Conservation (phyloP, 2,329 filamentous ascomycete genomes). For the Geosmithia flava region DNA sequence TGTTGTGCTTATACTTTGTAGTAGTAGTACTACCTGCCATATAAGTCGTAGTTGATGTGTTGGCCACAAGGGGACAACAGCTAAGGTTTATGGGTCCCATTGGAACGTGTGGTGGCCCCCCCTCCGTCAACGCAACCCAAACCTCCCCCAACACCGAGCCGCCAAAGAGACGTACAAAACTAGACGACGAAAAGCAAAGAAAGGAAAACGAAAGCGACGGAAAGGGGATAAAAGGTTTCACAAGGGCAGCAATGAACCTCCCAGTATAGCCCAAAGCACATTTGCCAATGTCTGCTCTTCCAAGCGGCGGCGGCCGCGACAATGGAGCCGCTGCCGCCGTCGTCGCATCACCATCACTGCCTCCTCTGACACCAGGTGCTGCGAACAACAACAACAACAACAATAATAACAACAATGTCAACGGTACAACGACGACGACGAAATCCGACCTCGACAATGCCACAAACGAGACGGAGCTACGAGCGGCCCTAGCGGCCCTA, state of each 20-base stretch:
- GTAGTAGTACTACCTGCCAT: not conserved
- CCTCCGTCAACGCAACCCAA: not conserved
- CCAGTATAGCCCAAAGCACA: constrained; percentile 13
- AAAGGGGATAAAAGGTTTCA: not conserved
- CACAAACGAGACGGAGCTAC: constrained; percentile 66
- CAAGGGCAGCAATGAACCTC: constrained; percentile 29
- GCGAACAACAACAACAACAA: not conserved
- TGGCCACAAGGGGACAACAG: not conserved
- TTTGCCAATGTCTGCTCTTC: constrained; percentile 32
- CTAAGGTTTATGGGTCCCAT: not conserved
- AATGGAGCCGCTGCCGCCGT: constrained; percentile 5
- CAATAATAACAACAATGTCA: not conserved
- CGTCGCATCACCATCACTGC: constrained; percentile 9
- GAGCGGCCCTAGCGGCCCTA: constrained; percentile 61
- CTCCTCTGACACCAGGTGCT: not conserved
- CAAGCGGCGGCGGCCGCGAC: constrained; percentile 26
- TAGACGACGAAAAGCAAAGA: not conserved
- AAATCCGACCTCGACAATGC: constrained; percentile 49
- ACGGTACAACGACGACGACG: constrained; percentile 4
- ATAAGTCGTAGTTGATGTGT: not conserved
- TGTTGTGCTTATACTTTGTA: not conserved
- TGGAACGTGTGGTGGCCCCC: not conserved
- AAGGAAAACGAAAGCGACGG: constrained; percentile 6
- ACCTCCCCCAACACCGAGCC: not conserved
- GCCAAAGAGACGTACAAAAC: not conserved